Conservation (phyloP, 2,329 filamentous ascomycete species). For the Nemania serpens region DNA sequence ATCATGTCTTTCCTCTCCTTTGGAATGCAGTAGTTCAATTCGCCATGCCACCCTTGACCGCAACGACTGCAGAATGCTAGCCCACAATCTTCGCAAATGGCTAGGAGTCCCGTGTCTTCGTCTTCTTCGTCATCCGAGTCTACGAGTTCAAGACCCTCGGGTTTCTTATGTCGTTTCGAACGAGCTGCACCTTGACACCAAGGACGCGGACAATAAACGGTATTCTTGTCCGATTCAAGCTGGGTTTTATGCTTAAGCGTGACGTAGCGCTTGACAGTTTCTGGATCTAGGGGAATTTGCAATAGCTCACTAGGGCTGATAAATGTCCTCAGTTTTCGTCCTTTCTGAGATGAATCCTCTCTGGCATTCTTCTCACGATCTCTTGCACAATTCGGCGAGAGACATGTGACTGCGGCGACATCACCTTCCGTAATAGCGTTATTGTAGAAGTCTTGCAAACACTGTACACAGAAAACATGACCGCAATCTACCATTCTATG, state of each 20-base stretch:
- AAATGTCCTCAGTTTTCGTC: slow-evolving; percentile 66
- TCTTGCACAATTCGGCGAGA: slow-evolving; percentile 78
- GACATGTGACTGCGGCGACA: slow-evolving; percentile 76
- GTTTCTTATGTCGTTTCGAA: slow-evolving; percentile 74
- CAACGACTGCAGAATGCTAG: slow-evolving; percentile 84
- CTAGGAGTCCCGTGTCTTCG: slow-evolving; percentile 64
- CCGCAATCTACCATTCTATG: slow-evolving; percentile 82
- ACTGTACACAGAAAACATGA: slow-evolving; percentile 90
- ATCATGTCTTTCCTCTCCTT: slow-evolving; percentile 71
- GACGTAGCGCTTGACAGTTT: slow-evolving; percentile 83
- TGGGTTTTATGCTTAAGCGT: slow-evolving; percentile 90
- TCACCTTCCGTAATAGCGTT: slow-evolving; percentile 86
- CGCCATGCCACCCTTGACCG: slow-evolving; percentile 86
- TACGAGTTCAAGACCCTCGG: slow-evolving; percentile 65
- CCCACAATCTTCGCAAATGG: slow-evolving; percentile 85
- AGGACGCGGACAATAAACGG: slow-evolving; percentile 86
- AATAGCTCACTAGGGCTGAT: slow-evolving; percentile 84
- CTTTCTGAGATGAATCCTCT: slow-evolving; percentile 43
- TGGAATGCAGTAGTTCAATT: slow-evolving; percentile 71
- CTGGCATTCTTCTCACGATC: slow-evolving; percentile 50
- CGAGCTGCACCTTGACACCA: slow-evolving; percentile 92
- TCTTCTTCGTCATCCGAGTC: slow-evolving; percentile 61
- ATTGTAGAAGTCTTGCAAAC: slow-evolving; percentile 88
- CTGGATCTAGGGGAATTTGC: slow-evolving; percentile 72
- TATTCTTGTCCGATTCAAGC: slow-evolving; percentile 88